Evolutionary conservation across 345 rosid species (phyloP), one percentile per base, ranked within the genome.

Genomic region (Lepidium africanum): DNA sequence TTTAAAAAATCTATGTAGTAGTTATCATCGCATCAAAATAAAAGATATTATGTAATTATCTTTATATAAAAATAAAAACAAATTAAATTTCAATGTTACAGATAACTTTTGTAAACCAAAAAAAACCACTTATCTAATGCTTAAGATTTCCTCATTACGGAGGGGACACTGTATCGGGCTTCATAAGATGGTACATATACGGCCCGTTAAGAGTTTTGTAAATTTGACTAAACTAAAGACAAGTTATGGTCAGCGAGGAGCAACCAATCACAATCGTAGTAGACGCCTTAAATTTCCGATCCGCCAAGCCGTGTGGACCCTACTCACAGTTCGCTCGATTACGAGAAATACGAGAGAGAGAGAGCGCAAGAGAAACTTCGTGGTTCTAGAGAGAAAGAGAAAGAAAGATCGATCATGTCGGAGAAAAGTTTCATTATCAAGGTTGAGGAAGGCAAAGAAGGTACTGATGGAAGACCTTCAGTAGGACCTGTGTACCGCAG

Each of bases 401-500:
- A 30, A 1, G n/a, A 48, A 65, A 73, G 70, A 70, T 32, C 38
- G 60, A 53, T n/a, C 65, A 78, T 81, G 87, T 41, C 82, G 75
- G 53, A 27, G 75, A 68, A 43, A 81, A 84, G 65, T 25, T 88
- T 69, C 72, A 33, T 91, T 5, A 42, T 79, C 15, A 69, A 91
- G 70, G 91, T 88, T 0, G 97, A 86, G 76, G 73, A 71, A 54
- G 88, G 78, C 2, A 86, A 72, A 83, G 81, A 78, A 62, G 87
- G 87, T 10, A 36, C 21, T 17, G 85, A 79, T 48, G 92, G 87
- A 0, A 72, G 49, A 79, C 96, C 96, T 23, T 91, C 97, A 35
- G 73, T 81, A 1, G 97, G 97, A 2, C 87, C 96, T 10, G 92
- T 80, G 1, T 91, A 86, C 62, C 88, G 97, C 1, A 91, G 93